Percentiles rank a stretch among this genome's conserved stretches.
phyloP scores from a whole-genome alignment of 495 filamentous ascomycete species.

The Aspergillus wentii region DNA sequence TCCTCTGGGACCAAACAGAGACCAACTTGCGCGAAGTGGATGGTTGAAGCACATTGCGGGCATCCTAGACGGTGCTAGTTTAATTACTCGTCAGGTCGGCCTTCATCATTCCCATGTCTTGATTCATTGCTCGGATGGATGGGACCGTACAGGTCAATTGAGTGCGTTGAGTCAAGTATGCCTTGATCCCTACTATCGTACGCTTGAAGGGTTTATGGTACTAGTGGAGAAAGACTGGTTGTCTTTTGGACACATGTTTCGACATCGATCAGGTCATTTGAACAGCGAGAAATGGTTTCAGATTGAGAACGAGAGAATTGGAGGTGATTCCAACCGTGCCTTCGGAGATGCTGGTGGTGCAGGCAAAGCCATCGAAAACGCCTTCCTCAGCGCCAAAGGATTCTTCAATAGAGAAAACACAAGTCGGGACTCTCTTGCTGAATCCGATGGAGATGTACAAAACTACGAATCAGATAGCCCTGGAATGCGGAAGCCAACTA shows the following conservation, averaged over 20 bases:
- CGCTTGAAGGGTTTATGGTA: constrained; percentile 91
- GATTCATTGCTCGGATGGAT: constrained; percentile 97
- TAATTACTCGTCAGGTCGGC: constrained; percentile 86
- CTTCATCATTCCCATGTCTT: constrained; percentile 91
- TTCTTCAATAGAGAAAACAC: constrained; percentile 80
- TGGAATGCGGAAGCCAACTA: constrained; percentile 39
- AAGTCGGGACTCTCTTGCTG: constrained; percentile 57
- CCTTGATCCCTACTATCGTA: constrained; percentile 93
- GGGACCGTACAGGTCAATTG: constrained; percentile 95
- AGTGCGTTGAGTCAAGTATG: constrained; percentile 92
- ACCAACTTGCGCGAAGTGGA: constrained; percentile 74
- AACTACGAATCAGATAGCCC: constrained; percentile 43
- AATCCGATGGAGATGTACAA: constrained; percentile 59
- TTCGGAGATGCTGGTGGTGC: constrained; percentile 52
- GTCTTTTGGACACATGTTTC: constrained; percentile 96
- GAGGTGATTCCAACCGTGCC: constrained; percentile 36
- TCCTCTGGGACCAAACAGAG: constrained; percentile 75
- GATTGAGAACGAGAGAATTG: constrained; percentile 63
- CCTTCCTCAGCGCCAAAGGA: constrained; percentile 78
- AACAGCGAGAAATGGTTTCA: constrained; percentile 95
- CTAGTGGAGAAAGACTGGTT: constrained; percentile 98
- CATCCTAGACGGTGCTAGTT: constrained; percentile 74
- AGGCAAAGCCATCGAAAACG: constrained; percentile 78
- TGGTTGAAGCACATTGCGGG: constrained; percentile 90
- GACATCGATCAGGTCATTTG: constrained; percentile 77